Evolutionary conservation across 2,329 filamentous ascomycete species (phyloP), one percentile per base, ranked within the genome.

Genomic region (Fusarium hostae): DNA sequence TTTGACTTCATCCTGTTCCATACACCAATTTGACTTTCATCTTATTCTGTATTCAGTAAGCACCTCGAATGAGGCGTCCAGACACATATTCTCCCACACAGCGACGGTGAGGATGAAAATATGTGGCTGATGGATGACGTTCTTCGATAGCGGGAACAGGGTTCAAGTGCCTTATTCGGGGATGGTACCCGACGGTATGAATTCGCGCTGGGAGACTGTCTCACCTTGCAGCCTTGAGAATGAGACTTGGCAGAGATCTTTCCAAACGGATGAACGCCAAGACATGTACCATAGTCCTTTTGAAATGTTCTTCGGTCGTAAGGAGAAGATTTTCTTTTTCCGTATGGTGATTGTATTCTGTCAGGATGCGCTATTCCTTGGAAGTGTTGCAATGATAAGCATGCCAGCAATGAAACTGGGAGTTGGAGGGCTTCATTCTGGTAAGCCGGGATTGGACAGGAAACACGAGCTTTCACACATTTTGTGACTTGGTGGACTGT

Each of bases 391-490:
- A 44, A 50, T 41, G 63, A 63, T 68, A 62, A 41, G 47, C 57
- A 52, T 39, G 34, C 26, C 40, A 37, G 55, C 54, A 50, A 63
- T 37, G 45, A 37, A 58, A 43, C 51, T 40, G 30, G 45, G 43
- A 44, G 44, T 61, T 60, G 55, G 66, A 56, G 62, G 66, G 51
- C 59, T 56, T 72, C 70, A 72, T 72, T 40, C 69, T 63, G 35
- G 52, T 22, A 35, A 47, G 57, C 52, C 35, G 41, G 64, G 69
- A 72, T 72, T 72, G 69, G 70, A 39, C 43, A 63, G 30, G 63
- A 61, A 43, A 55, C 43, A 51, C 41, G 34, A 59, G 52, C 22
- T 55, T 55, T 52, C 32, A 40, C 43, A 26, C 41, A 30, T 45
- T 39, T 39, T 30, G 50, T 57, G 52, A 51, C 48, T 62, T 41